These are phyloP conservation scores for Tulasnella sp. DNA, from an alignment of 768 basidiomycete genomes.

Conservation along the genomic window DNA sequence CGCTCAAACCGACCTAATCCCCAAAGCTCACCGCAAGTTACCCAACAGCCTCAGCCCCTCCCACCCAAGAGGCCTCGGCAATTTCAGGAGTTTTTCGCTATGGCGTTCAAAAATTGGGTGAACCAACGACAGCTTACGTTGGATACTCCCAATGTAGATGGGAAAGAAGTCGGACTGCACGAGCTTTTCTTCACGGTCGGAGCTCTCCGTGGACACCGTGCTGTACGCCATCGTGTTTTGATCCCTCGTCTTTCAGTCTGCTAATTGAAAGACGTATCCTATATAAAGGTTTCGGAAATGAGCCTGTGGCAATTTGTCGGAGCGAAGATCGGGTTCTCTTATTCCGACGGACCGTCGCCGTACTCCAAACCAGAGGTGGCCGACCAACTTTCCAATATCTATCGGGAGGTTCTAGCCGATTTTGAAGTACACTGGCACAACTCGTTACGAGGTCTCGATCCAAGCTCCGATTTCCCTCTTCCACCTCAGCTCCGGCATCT, in stretches of 20 bases:
- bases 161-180: background rate
- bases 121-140: background rate
- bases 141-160: constrained; percentile 1
- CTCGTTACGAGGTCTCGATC: background rate
- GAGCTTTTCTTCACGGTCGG: constrained; percentile 21
- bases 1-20: no score
- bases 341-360: background rate
- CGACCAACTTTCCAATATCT: constrained; percentile 9
- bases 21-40: background rate
- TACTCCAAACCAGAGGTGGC: constrained; percentile 13
- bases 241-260: background rate
- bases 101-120: constrained; percentile 4
- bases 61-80: background rate
- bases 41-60: background rate
- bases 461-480: background rate
- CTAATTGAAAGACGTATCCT: background rate
- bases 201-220: background rate
- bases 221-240: background rate
- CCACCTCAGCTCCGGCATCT: background rate
- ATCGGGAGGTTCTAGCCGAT: background rate
- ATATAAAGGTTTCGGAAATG: background rate
- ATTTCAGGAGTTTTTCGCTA: constrained; percentile 9
- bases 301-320: constrained; percentile 7
- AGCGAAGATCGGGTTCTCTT: constrained; percentile 22
- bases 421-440: constrained; percentile 21